Evolutionary conservation across 1,284 basidiomycete genomes (phyloP), one percentile per base, ranked within the genome.

Genomic region (Pyrrhoderma noxium): DNA sequence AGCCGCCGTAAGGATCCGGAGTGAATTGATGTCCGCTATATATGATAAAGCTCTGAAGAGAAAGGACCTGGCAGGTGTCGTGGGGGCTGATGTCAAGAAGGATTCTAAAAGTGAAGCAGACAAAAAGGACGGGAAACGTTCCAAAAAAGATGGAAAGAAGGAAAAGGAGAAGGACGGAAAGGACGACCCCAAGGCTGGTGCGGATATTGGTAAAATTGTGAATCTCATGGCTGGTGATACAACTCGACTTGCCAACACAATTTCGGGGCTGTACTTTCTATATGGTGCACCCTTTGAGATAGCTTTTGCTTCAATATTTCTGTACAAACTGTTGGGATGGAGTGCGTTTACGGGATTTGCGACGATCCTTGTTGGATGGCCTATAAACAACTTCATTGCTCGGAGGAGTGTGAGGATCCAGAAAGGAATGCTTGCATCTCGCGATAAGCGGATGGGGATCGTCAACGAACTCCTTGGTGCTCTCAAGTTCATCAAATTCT

Each of bases 1-100:
- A n/a, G 85, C 82, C 0, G 66, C 73, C 8, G 82, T 85, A 9
- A 72, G 88, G 18, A 77, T 87, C 19, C 78, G 85, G 14, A 74
- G 79, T 3, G 82, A 86, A 65, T 73, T 93, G 13, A 91, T 87
- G 74, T 77, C 86, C 0, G 73, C 86, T 0, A 87, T 96, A 49
- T 97, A 94, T 61, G 87, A 93, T 64, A 96, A 96, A 65, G 85
- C 93, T 0, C 70, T 96, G 38, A 86, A 86, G 63, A 73, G 91
- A 22, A 86, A 83, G 62, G 92, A 96, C 64, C 84, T 85, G 52
- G 87, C 87, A 0, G 92, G 91, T 0, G 73, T 91, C 22, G 70
- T 88, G 1, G 74, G 80, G 43, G 66, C 68, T 59, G 70, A 73
- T 48, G 57, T 62, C 22, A 60, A 77, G 62, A 62, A 46, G 65